Evolutionary conservation across 2,329 filamentous ascomycete species (phyloP), one percentile per base, ranked within the genome.

Genomic region (Saccharata proteae): DNA sequence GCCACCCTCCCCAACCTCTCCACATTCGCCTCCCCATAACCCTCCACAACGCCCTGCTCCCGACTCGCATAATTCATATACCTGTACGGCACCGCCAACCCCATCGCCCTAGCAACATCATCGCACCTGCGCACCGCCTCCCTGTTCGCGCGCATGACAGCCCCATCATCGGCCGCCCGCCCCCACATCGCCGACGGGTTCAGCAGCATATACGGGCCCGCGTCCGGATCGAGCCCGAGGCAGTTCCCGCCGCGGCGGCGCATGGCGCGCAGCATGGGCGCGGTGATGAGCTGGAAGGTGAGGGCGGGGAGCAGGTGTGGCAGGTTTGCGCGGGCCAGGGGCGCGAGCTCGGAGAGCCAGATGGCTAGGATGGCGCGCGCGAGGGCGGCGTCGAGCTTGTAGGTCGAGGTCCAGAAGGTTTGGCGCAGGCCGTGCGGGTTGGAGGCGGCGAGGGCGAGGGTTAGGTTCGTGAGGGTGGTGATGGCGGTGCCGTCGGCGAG

Each of bases 31-130:
- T 36, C 26, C 2, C 62, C 61, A 37, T 65, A 67, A 18, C 55
- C 53, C 4, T 43, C 35, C 22, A 66, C 41, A 1, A 58, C 52
- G 37, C 57, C 51, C 40, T 67, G 59, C 34, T 47, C 58, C 43
- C 51, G 47, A 32, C 50, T 51, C 5, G 62, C 62, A 36, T 66
- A 65, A 41, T 65, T 67, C 54, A 65, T 58, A 40, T 65, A 66
- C 15, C 62, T 39, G 34, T 50, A 65, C 18, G 46, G 35, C 9
- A 47, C 39, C 18, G 39, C 37, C 4, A 59, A 19, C 0, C 48
- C 49, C 20, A 42, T 39, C 12, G 11, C 16, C 7, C 13, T 20
- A 20, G 34, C 34, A 13, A 18, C 14, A 11, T 22, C 43, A 17
- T 41, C 41, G 13, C 42, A 38, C 15, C 30, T 38, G 17, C 35